Base-by-base conservation (phyloP, 2,329 filamentous ascomycete genomes). In the Colletotrichum spinosum region DNA sequence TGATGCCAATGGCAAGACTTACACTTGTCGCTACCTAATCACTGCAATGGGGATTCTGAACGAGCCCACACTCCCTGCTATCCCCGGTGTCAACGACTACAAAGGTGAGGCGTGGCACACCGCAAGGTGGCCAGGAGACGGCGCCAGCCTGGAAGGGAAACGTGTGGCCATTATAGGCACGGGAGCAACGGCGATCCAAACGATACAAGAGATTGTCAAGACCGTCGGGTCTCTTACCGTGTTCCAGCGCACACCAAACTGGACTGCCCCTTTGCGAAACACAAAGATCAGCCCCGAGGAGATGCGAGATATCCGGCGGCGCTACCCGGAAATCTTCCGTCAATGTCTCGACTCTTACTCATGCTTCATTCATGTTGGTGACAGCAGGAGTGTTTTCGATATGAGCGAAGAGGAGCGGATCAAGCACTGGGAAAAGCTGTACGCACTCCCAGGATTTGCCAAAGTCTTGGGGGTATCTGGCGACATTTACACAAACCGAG, bases 51-150 rank as follows among this genome's bases (percentile, higher is more conserved):
- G 81, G 2, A 67, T 80, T 4, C 68, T 83, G 5, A 74, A 71
- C 17, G 74, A 72, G 15, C 80, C 80, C 7, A 79, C 83, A 37
- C 70, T 78, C 4, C 81, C 82, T 15, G 78, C 78, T 17, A 63
- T 79, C 11, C 70, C 73, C 12, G 80, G 78, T 0, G 63, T 84
- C 2, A 74, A 77, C 10, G 68, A 70, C 6, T 83, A 83, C 67
- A 65, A 74, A 15, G 82, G 81, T 2, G 66, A 76, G 4, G 70
- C 82, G 25, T 77, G 84, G 61, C 83, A 85, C 68, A 82, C 81
- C 1, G 77, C 78, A 0, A 75, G 79, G 8, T 85, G 83, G 82
- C 69, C 75, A 2, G 73, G 81, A 25, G 73, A 75, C 6, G 74
- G 81, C 12, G 76, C 78, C 1, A 81, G 81, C 13, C 72, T 89